A percentile compares a stretch with the other conserved stretches of the same genome.
These are phyloP conservation scores for Podila verticillata DNA, from an alignment of 192 early-diverging fungal species.

Conservation along the genomic window DNA sequence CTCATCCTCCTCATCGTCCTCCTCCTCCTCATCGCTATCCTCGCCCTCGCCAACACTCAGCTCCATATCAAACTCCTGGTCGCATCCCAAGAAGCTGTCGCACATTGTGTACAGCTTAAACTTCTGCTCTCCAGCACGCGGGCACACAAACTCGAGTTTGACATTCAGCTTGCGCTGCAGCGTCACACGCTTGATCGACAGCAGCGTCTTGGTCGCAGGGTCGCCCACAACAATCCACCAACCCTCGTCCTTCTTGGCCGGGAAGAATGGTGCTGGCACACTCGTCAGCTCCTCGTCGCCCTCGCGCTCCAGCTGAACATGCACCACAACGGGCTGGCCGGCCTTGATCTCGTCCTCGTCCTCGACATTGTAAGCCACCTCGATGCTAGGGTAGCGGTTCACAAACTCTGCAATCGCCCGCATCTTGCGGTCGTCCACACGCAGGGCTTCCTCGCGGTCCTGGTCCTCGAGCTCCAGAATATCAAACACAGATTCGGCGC, in stretches of 20 bases:
- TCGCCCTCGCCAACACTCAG: conserved; percentile 67
- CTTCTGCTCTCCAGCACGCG: conserved; percentile 63
- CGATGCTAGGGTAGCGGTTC: conserved; percentile 94
- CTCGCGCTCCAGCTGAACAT: conserved; percentile 84
- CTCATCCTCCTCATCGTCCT: conserved; percentile 52
- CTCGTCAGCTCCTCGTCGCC: conserved; percentile 83
- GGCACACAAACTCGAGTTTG: conserved; percentile 86
- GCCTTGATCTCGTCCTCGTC: conserved; percentile 69
- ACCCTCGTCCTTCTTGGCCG: conserved; percentile 86
- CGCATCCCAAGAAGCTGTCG: conserved; percentile 92
- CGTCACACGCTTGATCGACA: conserved; percentile 90
- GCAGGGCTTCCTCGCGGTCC: conserved; percentile 72
- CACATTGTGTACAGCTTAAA: conserved; percentile 93
- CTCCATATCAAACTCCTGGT: conserved; percentile 91
- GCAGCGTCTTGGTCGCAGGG: conserved; percentile 73
- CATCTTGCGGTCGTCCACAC: conserved; percentile 71
- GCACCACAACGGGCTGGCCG: conserved; percentile 73
- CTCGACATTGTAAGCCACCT: conserved; percentile 77
- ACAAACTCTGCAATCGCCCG: conserved; percentile 86
- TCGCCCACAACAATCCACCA: conserved; percentile 99
- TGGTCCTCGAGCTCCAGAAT: conserved; percentile 94
- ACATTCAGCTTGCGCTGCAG: conserved; percentile 70
- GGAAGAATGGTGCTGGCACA: conserved; percentile 94
- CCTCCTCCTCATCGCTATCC: conserved; percentile 63
- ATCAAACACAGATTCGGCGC: conserved; percentile 91